phyloP scores from a whole-genome alignment of 176 grass and related monocot genomes.

The Musa beccarii region DNA sequence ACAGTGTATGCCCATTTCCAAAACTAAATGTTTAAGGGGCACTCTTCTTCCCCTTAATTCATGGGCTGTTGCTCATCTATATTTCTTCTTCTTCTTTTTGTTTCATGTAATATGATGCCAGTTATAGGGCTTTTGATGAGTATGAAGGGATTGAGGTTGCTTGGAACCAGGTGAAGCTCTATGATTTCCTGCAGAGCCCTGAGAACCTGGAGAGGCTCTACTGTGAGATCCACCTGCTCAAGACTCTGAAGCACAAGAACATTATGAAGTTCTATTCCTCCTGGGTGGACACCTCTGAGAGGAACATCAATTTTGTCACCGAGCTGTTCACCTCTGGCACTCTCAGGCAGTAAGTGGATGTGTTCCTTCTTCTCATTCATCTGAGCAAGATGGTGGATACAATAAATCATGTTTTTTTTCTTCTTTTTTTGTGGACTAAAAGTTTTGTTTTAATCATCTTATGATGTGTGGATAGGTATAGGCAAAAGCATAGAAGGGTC shows the following conservation, averaged over 20 bases:
- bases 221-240: constrained; percentile 99
- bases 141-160: constrained; percentile 94
- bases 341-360: constrained; percentile 61
- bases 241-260: constrained; percentile 87
- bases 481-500: constrained; percentile 61
- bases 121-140: constrained; percentile 90
- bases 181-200: constrained; percentile 74
- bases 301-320: constrained; percentile 99
- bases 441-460: constrained; percentile 10
- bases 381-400: neutral
- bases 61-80: neutral
- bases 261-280: constrained; percentile 97
- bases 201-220: constrained; percentile 91
- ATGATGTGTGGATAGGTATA: constrained; percentile 47
- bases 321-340: constrained; percentile 99
- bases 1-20: constrained; percentile 62
- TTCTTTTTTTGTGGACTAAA: neutral
- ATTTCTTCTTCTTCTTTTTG: neutral
- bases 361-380: neutral
- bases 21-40: neutral
- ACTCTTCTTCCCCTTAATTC: neutral
- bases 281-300: constrained; percentile 70
- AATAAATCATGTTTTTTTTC: neutral
- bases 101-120: constrained; percentile 11
- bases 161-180: constrained; percentile 95